Evolutionary conservation across 2,329 filamentous ascomycete species (phyloP).

Genomic region (Neofusicoccum umdonicola): DNA sequence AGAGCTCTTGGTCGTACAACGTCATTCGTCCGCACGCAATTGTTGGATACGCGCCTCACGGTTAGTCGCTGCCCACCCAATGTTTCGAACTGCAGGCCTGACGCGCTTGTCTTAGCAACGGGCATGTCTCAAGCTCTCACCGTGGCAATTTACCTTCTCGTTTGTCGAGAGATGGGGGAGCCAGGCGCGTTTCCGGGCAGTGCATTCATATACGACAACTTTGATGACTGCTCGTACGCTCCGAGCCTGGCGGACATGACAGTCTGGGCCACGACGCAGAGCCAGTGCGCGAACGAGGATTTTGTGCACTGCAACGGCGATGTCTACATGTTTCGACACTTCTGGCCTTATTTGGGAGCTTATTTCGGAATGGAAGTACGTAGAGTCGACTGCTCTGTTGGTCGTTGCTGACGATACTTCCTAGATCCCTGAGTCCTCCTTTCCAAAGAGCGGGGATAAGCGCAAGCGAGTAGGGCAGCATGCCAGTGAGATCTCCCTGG

Average conservation of each 20-base stretch:
- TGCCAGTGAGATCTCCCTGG: neutral
- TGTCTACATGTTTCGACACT: too few species aligned
- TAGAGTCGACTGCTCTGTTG: too few species aligned
- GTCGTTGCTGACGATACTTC: too few species aligned
- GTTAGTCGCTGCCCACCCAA: neutral
- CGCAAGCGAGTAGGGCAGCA: neutral
- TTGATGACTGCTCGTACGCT: slow-evolving; percentile 36
- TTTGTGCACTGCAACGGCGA: too few species aligned
- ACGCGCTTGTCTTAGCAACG: slow-evolving; percentile 18
- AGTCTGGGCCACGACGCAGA: slow-evolving; percentile 36
- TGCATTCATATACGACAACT: slow-evolving; percentile 31
- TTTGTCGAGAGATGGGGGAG: slow-evolving; percentile 34
- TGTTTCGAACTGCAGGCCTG: neutral
- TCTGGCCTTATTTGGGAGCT: too few species aligned
- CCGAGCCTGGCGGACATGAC: slow-evolving; percentile 37
- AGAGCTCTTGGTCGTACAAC: slow-evolving; percentile 24
- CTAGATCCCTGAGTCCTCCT: too few species aligned
- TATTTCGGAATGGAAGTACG: too few species aligned
- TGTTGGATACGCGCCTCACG: slow-evolving; percentile 28
- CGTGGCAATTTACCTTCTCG: slow-evolving; percentile 41
- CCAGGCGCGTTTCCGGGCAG: slow-evolving; percentile 37
- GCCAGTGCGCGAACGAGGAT: neutral
- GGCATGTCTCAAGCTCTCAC: slow-evolving; percentile 44
- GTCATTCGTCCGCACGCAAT: slow-evolving; percentile 31
- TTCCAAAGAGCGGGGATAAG: too few species aligned